Conservation (phyloP, 2,329 filamentous ascomycete genomes). For the Aspergillus pseudoviridinutans region DNA sequence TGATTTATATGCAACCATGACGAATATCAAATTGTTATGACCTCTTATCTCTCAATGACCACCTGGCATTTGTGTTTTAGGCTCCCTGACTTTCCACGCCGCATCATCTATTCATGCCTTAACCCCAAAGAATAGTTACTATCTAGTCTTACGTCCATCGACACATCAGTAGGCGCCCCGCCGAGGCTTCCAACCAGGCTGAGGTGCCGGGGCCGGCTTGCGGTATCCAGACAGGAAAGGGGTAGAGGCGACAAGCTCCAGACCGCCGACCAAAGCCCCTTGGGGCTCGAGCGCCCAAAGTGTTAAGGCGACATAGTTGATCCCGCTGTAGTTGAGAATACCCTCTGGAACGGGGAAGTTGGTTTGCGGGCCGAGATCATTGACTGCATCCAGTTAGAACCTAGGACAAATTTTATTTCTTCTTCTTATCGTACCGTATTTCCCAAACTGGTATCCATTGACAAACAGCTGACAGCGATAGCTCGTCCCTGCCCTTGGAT, state of each 20-base stretch:
- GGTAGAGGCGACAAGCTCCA: neutral
- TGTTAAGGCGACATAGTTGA: slow-evolving; percentile 64
- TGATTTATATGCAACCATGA: neutral
- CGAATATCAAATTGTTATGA: neutral
- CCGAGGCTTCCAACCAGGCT: neutral
- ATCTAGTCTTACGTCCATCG: neutral
- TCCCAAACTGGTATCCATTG: slow-evolving; percentile 72
- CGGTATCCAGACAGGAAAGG: neutral
- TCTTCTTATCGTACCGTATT: slow-evolving; percentile 38
- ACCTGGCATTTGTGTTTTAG: neutral
- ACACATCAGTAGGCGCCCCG: neutral
- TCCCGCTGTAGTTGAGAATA: slow-evolving; percentile 65
- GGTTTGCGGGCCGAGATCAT: slow-evolving; percentile 71
- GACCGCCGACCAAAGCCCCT: neutral
- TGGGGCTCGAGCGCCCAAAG: slow-evolving; percentile 62
- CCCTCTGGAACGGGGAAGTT: slow-evolving; percentile 70
- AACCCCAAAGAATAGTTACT: neutral
- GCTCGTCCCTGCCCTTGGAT: slow-evolving; percentile 29
- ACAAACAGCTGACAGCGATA: slow-evolving; percentile 67
- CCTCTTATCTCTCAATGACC: neutral
- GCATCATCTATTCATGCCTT: neutral
- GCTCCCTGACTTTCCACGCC: neutral
- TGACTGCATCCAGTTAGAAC: slow-evolving; percentile 23
- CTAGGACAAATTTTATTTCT: neutral
- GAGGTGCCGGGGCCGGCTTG: neutral